Evolutionary conservation across 1,284 basidiomycete species (phyloP), one percentile per base, ranked within the genome.

Genomic region (Apiotrichum porosum): DNA sequence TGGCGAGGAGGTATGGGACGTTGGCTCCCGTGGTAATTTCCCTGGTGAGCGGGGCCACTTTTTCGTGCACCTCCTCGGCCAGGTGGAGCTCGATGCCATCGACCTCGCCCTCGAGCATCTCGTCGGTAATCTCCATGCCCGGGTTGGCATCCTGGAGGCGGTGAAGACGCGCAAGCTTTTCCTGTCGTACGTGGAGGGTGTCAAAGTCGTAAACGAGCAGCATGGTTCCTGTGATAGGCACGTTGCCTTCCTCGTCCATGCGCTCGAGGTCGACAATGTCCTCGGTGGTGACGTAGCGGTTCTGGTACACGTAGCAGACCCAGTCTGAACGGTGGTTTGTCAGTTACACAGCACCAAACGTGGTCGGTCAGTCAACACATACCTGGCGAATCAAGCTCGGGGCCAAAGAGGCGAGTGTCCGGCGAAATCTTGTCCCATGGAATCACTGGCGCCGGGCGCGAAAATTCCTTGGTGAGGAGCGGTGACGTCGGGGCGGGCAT

Each of bases 291-390:
- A 69, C 60, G 53, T 64, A 74, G 22, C 68, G 62, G 50, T 70
- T 55, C 34, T 68, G 65, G 46, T 71, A 74, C 15, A 74, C 68
- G 46, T 68, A 74, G 47, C 69, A 72, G 2, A 72, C 72, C 72
- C 72, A 74, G 15, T 66, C 44, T 43, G 26, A 3, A 33, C 18
- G 10, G 24, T 13, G 18, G 22, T 37, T 10, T 37, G 36, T 12
- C 12, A 19, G 37, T 6, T 9, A 26, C 8, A 14, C n/a, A 13
- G 24, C 0, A 17, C 17, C 14, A 15, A 30, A 23, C 21, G 21
- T 24, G 35, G 22, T 19, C 10, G 4, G n/a, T 8, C 19, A 2
- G 18, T 9, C 8, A 17, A 6, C 17, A 60, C 59, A 50, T 37
- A 64, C 64, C 22, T 0, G 57, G 45, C 3, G 46, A 49, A 1